A percentile compares a stretch with the other conserved stretches of the same genome.
These are phyloP conservation scores for Fusarium algeriense DNA, from an alignment of 2,329 filamentous ascomycete species.

Conservation along the genomic window DNA sequence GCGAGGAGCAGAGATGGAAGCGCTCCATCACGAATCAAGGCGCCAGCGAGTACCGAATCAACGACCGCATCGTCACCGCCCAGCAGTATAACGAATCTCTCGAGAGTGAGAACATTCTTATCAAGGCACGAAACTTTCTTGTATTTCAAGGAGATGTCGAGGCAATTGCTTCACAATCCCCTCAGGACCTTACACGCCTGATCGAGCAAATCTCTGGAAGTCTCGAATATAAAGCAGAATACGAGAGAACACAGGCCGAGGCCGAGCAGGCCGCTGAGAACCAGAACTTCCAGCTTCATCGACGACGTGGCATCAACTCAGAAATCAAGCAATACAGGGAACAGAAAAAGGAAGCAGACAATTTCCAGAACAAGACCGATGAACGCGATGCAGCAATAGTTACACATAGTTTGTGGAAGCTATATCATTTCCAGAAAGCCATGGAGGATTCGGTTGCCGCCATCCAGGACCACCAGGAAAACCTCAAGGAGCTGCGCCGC, in stretches of 20 bases:
- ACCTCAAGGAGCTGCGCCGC: slow-evolving; percentile 91
- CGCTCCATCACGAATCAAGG: slow-evolving; percentile 90
- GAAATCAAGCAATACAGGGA: slow-evolving; percentile 98
- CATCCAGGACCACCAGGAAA: slow-evolving; percentile 94
- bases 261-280: slow-evolving; percentile 89
- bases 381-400: slow-evolving; percentile 93
- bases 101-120: slow-evolving; percentile 94
- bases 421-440: slow-evolving; percentile 92
- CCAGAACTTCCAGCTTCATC: slow-evolving; percentile 87
- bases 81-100: slow-evolving; percentile 94
- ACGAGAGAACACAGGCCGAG: slow-evolving; percentile 89
- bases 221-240: slow-evolving; percentile 92
- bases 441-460: slow-evolving; percentile 92
- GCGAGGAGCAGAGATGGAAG: slow-evolving; percentile 96
- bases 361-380: slow-evolving; percentile 89
- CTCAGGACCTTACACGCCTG: slow-evolving; percentile 90
- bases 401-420: slow-evolving; percentile 94
- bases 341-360: slow-evolving; percentile 95
- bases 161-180: slow-evolving; percentile 93
- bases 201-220: slow-evolving; percentile 99
- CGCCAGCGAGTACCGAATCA: slow-evolving; percentile 96
- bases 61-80: slow-evolving; percentile 88
- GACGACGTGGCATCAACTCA: slow-evolving; percentile 93
- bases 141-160: slow-evolving; percentile 99
- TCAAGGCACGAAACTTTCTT: slow-evolving; percentile 97